Evolutionary conservation across 1,284 basidiomycete species (phyloP).

Genomic region (Spongispora temasekensis): DNA sequence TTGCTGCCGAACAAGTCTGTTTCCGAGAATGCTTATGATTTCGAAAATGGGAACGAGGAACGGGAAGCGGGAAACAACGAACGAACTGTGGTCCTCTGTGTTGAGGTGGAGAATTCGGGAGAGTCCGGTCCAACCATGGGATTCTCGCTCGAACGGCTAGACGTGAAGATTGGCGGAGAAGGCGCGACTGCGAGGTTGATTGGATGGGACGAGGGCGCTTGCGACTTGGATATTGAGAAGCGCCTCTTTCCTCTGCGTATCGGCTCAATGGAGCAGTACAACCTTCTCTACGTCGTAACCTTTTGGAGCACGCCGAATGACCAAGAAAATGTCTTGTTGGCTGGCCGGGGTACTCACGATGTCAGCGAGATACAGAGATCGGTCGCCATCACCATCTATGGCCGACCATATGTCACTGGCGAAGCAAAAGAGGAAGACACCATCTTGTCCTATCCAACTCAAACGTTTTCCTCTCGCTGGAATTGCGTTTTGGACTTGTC

Average conservation of each 20-base stretch:
- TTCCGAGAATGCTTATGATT: constrained; percentile 34
- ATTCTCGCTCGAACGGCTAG: constrained; percentile 73
- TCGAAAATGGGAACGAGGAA: constrained; percentile 52
- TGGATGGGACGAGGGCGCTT: constrained; percentile 60
- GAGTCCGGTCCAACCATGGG: constrained; percentile 56
- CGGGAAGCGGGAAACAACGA: constrained; percentile 76
- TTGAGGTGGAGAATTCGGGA: constrained; percentile 80
- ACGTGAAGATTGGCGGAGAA: constrained; percentile 74
- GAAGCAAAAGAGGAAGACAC: constrained; percentile 12
- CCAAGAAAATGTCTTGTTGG: constrained; percentile 47
- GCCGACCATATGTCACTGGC: constrained; percentile 55
- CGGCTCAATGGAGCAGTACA: constrained; percentile 75
- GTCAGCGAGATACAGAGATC: constrained; percentile 62
- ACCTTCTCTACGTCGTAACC: constrained; percentile 82
- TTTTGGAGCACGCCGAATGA: constrained; percentile 70
- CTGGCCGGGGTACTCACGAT: constrained; percentile 18
- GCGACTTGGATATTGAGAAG: constrained; percentile 37
- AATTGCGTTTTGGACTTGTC: constrained; percentile 84
- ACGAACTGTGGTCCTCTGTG: constrained; percentile 80
- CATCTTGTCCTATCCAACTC: constrained; percentile 58
- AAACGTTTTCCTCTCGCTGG: constrained; percentile 80
- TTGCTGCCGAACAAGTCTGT: constrained; percentile 44
- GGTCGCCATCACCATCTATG: constrained; percentile 77
- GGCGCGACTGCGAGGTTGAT: constrained; percentile 71
- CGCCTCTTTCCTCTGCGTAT: constrained; percentile 73